Conservation (phyloP, 1,284 basidiomycete genomes). For the Sanghuangporus weigelae region DNA sequence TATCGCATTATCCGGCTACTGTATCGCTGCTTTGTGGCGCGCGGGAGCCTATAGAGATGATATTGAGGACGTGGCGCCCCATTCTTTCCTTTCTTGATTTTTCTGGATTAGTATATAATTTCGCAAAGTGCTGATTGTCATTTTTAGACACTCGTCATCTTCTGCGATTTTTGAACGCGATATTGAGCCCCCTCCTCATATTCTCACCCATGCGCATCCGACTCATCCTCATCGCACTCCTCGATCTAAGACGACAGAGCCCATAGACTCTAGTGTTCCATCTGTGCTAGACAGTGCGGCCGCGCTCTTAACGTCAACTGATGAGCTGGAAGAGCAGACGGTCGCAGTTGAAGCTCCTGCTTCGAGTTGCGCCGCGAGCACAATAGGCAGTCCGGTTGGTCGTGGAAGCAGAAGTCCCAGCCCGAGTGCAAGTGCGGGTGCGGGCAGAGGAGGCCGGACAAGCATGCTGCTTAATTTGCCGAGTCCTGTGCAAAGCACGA, state of each 20-base stretch:
- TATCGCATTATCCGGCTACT: too few species aligned
- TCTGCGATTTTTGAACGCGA: slow-evolving; percentile 81
- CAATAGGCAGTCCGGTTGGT: slow-evolving; percentile 12
- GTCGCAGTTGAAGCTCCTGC: slow-evolving; percentile 15
- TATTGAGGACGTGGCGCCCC: background rate
- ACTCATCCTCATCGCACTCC: slow-evolving; percentile 66
- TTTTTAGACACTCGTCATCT: slow-evolving; percentile 61
- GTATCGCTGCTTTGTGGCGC: background rate
- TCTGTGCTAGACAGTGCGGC: slow-evolving; percentile 73
- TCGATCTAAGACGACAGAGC: slow-evolving; percentile 62
- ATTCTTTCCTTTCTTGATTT: background rate
- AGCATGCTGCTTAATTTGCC: slow-evolving; percentile 45
- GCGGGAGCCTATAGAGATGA: background rate
- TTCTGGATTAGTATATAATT: background rate
- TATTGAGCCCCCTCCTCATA: slow-evolving; percentile 55
- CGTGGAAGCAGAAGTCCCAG: slow-evolving; percentile 46
- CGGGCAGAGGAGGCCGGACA: slow-evolving; percentile 28
- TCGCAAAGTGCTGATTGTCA: slow-evolving; percentile 1
- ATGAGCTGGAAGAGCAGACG: slow-evolving; percentile 54
- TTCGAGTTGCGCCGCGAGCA: slow-evolving; percentile 1
- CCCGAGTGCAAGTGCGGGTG: slow-evolving; percentile 34
- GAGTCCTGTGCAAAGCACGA: slow-evolving; percentile 16
- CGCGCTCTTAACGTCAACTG: slow-evolving; percentile 48
- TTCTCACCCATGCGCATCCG: slow-evolving; percentile 30
- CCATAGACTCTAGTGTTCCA: slow-evolving; percentile 66